A percentile compares a stretch with the other conserved stretches of the same genome.
phyloP scores from a whole-genome alignment of 2,329 filamentous ascomycete species.

The Aspergillus chevalieri region DNA sequence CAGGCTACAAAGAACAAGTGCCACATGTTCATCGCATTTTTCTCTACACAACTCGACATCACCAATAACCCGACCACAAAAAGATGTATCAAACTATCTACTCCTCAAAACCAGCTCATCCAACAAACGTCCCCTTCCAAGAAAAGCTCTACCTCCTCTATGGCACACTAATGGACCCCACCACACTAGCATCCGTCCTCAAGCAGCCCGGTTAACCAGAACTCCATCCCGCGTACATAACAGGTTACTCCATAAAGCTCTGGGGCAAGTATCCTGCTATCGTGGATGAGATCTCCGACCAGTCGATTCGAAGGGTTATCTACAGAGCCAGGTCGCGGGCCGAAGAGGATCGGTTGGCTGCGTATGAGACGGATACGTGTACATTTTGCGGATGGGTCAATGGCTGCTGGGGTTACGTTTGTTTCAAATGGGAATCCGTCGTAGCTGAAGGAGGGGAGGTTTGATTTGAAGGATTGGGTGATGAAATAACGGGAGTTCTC shows the following conservation, averaged over 20 bases:
- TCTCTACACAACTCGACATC: too few species aligned
- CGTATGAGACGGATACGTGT: slow-evolving; percentile 4
- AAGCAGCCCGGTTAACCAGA: slow-evolving; percentile 1
- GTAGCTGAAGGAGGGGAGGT: slow-evolving; percentile 5
- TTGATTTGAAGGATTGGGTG: slow-evolving; percentile 9
- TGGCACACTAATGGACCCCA: slow-evolving; percentile 19
- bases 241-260: slow-evolving; percentile 4
- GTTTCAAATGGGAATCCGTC: slow-evolving; percentile 3
- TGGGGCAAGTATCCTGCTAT: slow-evolving; percentile 8
- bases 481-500: not conserved
- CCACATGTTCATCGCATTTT: too few species aligned
- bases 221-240: slow-evolving; percentile 3
- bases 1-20: too few species aligned
- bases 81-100: not conserved
- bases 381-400: slow-evolving; percentile 3
- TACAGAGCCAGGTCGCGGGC: slow-evolving; percentile 2
- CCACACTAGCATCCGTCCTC: slow-evolving; percentile 5
- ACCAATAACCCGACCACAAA: too few species aligned
- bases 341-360: not conserved
- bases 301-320: slow-evolving; percentile 3
- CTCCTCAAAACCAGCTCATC: not conserved
- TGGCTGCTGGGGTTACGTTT: slow-evolving; percentile 1
- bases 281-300: slow-evolving; percentile 1
- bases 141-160: slow-evolving; percentile 24
- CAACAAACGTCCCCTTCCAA: not conserved